phyloP scores from a whole-genome alignment of 106 monocot genomes.

The Dendrobium chrysotoxum region DNA sequence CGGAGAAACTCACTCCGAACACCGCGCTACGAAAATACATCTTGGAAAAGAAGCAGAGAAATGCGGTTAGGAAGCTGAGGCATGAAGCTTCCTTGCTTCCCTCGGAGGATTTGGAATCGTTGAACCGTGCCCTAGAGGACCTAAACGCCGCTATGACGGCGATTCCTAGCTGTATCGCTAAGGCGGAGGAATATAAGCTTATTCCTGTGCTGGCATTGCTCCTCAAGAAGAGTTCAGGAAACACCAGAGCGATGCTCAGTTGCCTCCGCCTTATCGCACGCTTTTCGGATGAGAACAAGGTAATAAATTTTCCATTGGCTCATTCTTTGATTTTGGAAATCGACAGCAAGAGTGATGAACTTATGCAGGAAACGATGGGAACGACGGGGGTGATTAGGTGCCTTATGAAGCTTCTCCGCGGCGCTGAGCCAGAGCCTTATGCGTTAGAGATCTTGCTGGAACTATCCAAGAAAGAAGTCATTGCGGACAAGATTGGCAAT shows the following conservation, averaged over 20 bases:
- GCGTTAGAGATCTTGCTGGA: conserved; percentile 7
- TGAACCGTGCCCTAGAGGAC: conserved; percentile 6
- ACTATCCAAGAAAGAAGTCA: not conserved
- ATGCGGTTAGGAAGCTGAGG: not conserved
- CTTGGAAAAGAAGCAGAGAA: conserved; percentile 10
- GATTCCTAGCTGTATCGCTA: not conserved
- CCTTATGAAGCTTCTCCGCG: conserved; percentile 2
- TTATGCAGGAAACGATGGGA: conserved; percentile 11
- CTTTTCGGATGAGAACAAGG: conserved; percentile 13
- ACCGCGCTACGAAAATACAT: conserved; percentile 1
- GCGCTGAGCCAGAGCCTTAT: not conserved
- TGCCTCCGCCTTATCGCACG: conserved; percentile 10
- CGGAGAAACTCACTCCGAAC: conserved; percentile 10
- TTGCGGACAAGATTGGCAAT: conserved; percentile 9
- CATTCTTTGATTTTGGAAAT: not conserved
- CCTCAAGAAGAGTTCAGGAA: not conserved
- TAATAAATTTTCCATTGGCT: not conserved
- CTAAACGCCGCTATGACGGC: not conserved
- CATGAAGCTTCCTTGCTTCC: not conserved
- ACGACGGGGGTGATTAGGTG: conserved; percentile 2
- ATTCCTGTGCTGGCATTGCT: not conserved
- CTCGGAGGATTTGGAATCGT: not conserved
- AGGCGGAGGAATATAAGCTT: not conserved
- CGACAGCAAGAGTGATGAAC: not conserved
- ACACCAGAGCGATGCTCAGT: conserved; percentile 3